phyloP scores from a whole-genome alignment of 352 stramenopile species.

The Stramenopiles sp. region DNA sequence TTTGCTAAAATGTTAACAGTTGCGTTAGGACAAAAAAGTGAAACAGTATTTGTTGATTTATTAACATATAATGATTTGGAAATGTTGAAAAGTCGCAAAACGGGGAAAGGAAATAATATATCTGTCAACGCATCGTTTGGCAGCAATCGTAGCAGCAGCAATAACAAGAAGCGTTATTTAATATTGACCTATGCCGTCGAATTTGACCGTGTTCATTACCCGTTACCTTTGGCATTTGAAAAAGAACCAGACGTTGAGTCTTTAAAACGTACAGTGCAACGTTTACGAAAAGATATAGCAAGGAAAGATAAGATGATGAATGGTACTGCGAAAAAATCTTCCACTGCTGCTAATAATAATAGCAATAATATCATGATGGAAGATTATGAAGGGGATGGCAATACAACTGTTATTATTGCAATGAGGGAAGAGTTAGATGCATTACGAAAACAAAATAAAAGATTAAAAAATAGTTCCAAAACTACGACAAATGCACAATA shows the following conservation, averaged over 20 bases:
- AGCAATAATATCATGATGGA: background rate
- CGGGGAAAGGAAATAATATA: constrained; percentile 7
- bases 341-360: background rate
- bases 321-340: background rate
- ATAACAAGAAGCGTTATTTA: constrained; percentile 52
- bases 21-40: constrained; percentile 41
- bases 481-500: too few relatives aligned
- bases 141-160: background rate
- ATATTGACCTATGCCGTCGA: constrained; percentile 77
- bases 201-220: constrained; percentile 79
- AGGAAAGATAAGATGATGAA: too few relatives aligned
- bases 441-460: too few relatives aligned
- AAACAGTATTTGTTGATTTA: constrained; percentile 65
- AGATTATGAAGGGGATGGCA: background rate
- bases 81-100: constrained; percentile 32
- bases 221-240: constrained; percentile 49
- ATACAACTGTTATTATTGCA: too few relatives aligned
- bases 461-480: too few relatives aligned
- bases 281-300: constrained; percentile 24
- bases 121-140: constrained; percentile 13
- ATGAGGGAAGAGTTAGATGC: too few relatives aligned
- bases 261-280: constrained; percentile 48
- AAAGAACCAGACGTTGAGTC: constrained; percentile 37
- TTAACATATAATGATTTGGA: constrained; percentile 61
- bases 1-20: constrained; percentile 76